Evolutionary conservation across 1,284 basidiomycete genomes (phyloP), one percentile per base, ranked within the genome.

Genomic region (Malassezia slooffiae): DNA sequence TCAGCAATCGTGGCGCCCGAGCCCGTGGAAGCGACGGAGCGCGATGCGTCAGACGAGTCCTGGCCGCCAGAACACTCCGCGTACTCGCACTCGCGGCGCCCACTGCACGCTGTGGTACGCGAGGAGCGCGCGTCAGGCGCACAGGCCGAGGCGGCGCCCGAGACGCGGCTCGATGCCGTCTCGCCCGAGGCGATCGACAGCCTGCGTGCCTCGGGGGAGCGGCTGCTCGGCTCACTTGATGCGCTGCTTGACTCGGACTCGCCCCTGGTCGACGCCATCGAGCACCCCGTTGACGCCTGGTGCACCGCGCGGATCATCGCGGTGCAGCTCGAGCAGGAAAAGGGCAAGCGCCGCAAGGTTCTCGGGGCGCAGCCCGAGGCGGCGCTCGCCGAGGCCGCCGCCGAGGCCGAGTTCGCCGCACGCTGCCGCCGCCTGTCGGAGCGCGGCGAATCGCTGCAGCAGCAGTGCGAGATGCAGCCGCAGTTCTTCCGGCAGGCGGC

Each of bases 271-370:
- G 57, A 66, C 34, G 52, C 52, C 1, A 50, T 67, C 12, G 62
- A 66, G 41, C 50, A 51, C 34, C 60, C 64, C 3, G 55, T 54
- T 6, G 49, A 52, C 0, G 55, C 62, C 1, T 64, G 57, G 52
- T 56, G 57, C 3, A 32, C 56, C 17, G 47, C 60, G 16, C 51
- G 60, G 2, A 48, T 58, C 1, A 50, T 47, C 26, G 48, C 54
- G 37, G 52, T 66, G 26, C 63, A 55, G n/a, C 35, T 62, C 20
- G 62, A 67, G n/a, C 54, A 62, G 16, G 53, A 57, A 20, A 55
- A 41, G 29, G 46, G 50, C 22, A 52, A 54, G 34, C 58, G 60
- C 38, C 53, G 53, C 28, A 57, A 60, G 34, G 43, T 50, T 33
- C 41, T 59, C 5, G 57, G 57, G 19, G 40, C 35, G 10, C 13